These are phyloP conservation scores for Ciborinia camelliae DNA, from an alignment of 2,329 filamentous ascomycete genomes.

Conservation along the genomic window DNA sequence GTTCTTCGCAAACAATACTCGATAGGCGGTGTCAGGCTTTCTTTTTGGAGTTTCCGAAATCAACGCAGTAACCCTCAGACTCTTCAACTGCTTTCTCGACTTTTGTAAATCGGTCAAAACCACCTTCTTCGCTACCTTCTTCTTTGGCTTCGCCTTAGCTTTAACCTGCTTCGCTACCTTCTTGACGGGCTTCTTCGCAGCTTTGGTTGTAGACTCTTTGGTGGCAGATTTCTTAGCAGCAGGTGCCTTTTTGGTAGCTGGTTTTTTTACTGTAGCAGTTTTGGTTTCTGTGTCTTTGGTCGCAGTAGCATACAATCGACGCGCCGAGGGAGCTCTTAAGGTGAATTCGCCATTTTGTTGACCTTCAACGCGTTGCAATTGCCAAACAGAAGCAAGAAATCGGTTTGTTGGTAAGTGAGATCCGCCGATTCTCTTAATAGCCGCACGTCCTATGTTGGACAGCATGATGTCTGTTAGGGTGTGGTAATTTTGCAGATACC, in stretches of 20 bases:
- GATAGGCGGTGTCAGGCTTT: conserved; percentile 5
- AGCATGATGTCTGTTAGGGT: conserved; percentile 32
- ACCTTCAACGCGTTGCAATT: conserved; percentile 30
- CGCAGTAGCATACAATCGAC: conserved; percentile 31
- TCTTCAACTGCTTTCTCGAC: conserved; percentile 2
- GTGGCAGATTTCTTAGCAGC: conserved; percentile 26
- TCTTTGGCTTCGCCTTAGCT: conserved; percentile 28
- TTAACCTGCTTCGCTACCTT: conserved; percentile 33
- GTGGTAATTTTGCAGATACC: not conserved
- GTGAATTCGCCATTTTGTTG: conserved; percentile 22
- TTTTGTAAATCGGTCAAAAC: conserved; percentile 17
- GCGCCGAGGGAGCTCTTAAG: conserved; percentile 20
- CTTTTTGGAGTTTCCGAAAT: conserved; percentile 4
- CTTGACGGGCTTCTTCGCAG: conserved; percentile 16
- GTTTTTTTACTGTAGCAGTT: conserved; percentile 16
- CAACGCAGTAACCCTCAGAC: not conserved
- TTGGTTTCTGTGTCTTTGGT: conserved; percentile 26
- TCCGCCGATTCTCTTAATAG: conserved; percentile 32
- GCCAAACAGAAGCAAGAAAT: conserved; percentile 28
- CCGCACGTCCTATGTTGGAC: conserved; percentile 35
- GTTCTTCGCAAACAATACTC: conserved; percentile 30
- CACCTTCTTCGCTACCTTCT: conserved; percentile 26
- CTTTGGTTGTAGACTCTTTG: conserved; percentile 20
- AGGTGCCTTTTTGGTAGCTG: conserved; percentile 13
- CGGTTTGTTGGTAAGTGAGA: conserved; percentile 30